Conservation (phyloP, 1,139 yeast species). For the Hyphopichia fennica region DNA sequence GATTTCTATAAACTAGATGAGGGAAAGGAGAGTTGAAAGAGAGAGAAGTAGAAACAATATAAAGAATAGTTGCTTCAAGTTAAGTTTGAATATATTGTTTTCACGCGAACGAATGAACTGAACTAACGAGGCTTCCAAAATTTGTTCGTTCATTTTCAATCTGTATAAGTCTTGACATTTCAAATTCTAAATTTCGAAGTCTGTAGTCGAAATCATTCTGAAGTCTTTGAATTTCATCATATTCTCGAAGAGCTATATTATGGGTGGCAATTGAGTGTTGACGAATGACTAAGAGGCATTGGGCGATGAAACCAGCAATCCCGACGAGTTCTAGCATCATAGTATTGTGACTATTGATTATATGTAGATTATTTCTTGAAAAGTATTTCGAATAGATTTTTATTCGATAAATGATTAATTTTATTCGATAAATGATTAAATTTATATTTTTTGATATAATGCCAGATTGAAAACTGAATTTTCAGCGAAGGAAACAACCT, state of each 20-base stretch:
- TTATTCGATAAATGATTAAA: background rate
- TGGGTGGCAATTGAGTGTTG: conserved; percentile 1
- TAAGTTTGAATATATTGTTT: background rate
- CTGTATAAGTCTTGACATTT: background rate
- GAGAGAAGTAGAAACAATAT: too few species aligned
- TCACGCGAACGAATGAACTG: background rate
- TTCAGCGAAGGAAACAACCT: background rate
- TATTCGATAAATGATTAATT: background rate
- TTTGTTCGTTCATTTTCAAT: background rate
- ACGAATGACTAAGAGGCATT: conserved; percentile 2
- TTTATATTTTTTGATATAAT: background rate
- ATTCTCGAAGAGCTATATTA: conserved; percentile 1
- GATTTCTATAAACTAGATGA: too few species aligned
- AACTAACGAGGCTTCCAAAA: background rate
- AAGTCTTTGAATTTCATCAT: conserved; percentile 1
- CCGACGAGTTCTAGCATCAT: conserved; percentile 3
- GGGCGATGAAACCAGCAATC: conserved; percentile 2
- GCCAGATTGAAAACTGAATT: too few species aligned
- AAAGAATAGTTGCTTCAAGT: too few species aligned
- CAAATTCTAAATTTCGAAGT: background rate
- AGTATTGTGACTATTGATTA: background rate
- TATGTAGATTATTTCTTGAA: background rate
- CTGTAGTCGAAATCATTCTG: conserved; percentile 1
- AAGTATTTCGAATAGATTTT: too few species aligned
- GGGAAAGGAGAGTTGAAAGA: too few species aligned